Base-by-base conservation (phyloP, 2,329 filamentous ascomycete genomes). In the Arthrinium puccinioides region DNA sequence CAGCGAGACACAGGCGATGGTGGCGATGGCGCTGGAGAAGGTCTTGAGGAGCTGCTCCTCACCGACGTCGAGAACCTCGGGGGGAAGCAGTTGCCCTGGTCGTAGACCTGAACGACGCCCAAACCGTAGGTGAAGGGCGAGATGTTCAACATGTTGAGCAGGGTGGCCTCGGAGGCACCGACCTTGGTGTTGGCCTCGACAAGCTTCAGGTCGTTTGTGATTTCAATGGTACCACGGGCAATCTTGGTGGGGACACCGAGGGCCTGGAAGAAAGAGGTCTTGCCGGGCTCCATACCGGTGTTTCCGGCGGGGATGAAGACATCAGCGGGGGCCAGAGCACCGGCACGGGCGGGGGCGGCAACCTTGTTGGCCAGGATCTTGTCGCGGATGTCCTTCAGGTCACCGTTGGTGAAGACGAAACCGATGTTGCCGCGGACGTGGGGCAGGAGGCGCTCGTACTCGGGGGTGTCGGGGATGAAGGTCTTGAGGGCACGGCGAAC, bases 201-300 rank as follows among this genome's bases (percentile, higher is more conserved):
- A 68, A 98, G 86, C 86, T 96, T 97, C 59, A 98, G 78, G 65
- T 98, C 92, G 59, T 82, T 76, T 50, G 89, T 96, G 65, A 98
- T 98, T 87, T 98, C 92, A 74, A 98, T 98, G 74, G 92, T 98
- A 94, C 92, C 94, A 94, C 92, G 92, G 66, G 92, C 92, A 74
- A 98, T 98, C 88, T 98, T 98, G 81, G 92, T 98, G 65, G 92
- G 92, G 66, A 98, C 88, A 87, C 90, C 90, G 72, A 98, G 92
- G 61, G 92, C 92, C 84, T 98, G 92, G 89, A 98, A 98, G 88
- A 98, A 98, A 66, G 92, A 97, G 63, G 92, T 98, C 86, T 98
- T 98, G 71, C 94, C 94, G 66, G 92, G 94, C 72, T 98, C 92
- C 92, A 98, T 98, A 75, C 92, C 92, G 61, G 92, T 98, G 85